Evolutionary conservation across 768 basidiomycete species (phyloP).

Genomic region (Kwoniella sp.): DNA sequence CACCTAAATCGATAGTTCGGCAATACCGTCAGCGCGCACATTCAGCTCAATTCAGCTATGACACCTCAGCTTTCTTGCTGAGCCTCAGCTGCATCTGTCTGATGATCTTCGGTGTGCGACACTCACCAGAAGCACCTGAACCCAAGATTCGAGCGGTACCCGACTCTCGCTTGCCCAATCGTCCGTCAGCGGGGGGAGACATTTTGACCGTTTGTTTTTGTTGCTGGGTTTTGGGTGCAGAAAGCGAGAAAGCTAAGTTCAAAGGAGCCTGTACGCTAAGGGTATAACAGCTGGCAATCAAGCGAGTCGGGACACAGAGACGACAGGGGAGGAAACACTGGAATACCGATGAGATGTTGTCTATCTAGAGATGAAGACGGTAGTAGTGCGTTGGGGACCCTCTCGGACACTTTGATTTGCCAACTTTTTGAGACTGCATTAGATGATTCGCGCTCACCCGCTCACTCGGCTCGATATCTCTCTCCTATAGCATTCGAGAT

Average conservation of each 20-base stretch:
- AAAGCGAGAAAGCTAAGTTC: background rate
- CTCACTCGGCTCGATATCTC: conserved; percentile 1
- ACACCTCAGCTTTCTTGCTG: too few species aligned
- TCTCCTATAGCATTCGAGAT: background rate
- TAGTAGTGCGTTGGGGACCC: background rate
- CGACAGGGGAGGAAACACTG: background rate
- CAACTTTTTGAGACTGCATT: conserved; percentile 2
- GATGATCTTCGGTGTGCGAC: background rate
- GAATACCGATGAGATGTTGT: background rate
- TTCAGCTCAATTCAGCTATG: too few species aligned
- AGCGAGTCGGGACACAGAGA: background rate
- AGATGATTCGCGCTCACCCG: background rate
- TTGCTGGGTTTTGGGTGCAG: background rate
- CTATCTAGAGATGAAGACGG: background rate
- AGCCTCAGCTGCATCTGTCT: too few species aligned
- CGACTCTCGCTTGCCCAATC: conserved; percentile 64
- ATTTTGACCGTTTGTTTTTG: conserved; percentile 26
- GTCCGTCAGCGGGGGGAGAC: conserved; percentile 48
- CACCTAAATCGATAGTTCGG: conserved; percentile 61
- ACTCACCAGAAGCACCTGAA: conserved; percentile 84
- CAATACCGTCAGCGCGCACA: background rate
- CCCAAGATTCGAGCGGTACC: conserved; percentile 86
- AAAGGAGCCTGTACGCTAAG: too few species aligned
- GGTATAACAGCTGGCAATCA: too few species aligned
- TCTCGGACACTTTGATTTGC: background rate